Evolutionary conservation across 306 rosid species (phyloP).

Genomic region (Trifolium repens): DNA sequence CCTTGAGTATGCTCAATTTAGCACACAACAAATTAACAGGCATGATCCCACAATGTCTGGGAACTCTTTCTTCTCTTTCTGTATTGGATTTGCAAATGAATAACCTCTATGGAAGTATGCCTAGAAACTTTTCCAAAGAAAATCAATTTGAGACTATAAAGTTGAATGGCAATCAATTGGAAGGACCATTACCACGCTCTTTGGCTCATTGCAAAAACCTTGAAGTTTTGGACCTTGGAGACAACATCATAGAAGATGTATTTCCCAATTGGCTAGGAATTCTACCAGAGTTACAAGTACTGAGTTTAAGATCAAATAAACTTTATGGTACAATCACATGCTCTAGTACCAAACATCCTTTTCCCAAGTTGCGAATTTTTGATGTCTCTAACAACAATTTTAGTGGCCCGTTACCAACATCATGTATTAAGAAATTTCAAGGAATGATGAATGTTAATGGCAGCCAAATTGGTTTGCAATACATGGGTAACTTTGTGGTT

Average conservation of each 20-base stretch:
- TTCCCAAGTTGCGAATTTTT: neutral
- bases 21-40: too few species aligned
- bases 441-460: slow-evolving; percentile 37
- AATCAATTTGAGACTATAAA: neutral
- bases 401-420: slow-evolving; percentile 40
- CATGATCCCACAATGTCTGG: too few species aligned
- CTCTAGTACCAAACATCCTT: neutral
- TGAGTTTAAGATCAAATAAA: too few species aligned
- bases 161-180: neutral
- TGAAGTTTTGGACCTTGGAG: neutral
- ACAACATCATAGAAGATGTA: too few species aligned
- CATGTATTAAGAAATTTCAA: slow-evolving; percentile 36
- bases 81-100: too few species aligned
- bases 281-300: too few species aligned
- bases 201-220: neutral
- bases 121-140: neutral
- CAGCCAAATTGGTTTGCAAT: neutral
- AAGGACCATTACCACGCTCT: neutral
- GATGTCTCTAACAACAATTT: slow-evolving; percentile 48
- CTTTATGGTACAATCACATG: neutral
- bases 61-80: too few species aligned
- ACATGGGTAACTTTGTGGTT: neutral
- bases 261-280: too few species aligned
- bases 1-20: too few species aligned
- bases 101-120: too few species aligned